Evolutionary conservation across 148 eudicot genomes (phyloP), one percentile per base, ranked within the genome.

Genomic region (Vaccinium macrocarpon): DNA sequence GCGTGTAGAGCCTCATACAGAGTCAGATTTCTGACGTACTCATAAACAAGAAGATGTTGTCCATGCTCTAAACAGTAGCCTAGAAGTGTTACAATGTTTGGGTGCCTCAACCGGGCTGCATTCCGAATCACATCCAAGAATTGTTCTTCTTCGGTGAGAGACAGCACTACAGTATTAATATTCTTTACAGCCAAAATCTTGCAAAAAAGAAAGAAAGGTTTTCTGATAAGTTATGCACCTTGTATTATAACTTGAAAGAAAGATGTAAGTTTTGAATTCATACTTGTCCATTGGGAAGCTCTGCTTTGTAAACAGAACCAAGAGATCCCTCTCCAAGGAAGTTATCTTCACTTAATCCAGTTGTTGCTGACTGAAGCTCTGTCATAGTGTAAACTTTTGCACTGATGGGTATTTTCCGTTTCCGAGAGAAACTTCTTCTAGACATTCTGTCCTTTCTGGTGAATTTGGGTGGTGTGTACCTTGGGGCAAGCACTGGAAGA

Each of bases 241-340:
- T 49, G 32, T 72, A n/a, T 6, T 38, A 64, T 27, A 42, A 32
- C 32, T 74, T 25, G 71, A 35, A 57, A 79, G 32, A 53, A 57
- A 49, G 15, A 53, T 70, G 42, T 11, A 82, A 59, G 8, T 81
- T 74, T 29, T 57, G 85, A 84, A 76, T 15, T 70, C 82, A 82
- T 89, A 97, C 99, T 80, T 87, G 91, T 81, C 96, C 95, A 86
- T 92, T 91, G 62, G 96, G 93, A 84, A 95, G 91, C 52, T 91
- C 91, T 83, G 97, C 98, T 91, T 89, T 97, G 83, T 87, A 93
- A 85, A 97, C 99, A 48, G 97, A 89, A 87, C 99, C 99, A 75
- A 97, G 95, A 46, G 99, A 93, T 84, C 99, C 99, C 88, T 93
- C 95, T 87, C 99, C 99, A 71, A 95, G 93, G 80, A 93, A 87